Base-by-base conservation (phyloP, 2,329 filamentous ascomycete genomes). In the Colletotrichum sp. region DNA sequence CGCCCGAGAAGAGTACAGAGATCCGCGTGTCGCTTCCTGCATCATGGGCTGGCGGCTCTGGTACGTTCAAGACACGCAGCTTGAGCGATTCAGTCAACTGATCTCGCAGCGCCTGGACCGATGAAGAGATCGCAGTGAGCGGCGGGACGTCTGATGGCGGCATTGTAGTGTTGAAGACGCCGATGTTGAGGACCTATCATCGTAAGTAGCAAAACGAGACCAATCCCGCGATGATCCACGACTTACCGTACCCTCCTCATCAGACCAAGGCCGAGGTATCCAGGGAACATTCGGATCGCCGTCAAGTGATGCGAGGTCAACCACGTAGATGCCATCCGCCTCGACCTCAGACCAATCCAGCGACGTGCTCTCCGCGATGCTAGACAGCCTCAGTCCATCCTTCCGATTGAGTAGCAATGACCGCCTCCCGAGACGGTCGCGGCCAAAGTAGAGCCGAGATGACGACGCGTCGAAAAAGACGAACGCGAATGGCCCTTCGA, bases 1-100 rank as follows among this genome's bases (percentile, higher is more conserved):
- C 97, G 3, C 97, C 97, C 0, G 97, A 99, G 83, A 99, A 99
- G 0, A 99, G 88, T 2, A 99, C 89, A 1, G 95, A 96, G 16
- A 98, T 84, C 71, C 90, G 90, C 21, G 90, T 87, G 77, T 89
- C 86, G 12, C 78, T 80, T 9, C 78, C 65, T 32, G 65, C 66
- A 57, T 75, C 60, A 28, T 73, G 72, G 8, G 81, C 83, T 13
- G 89, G 91, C 2, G 91, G 92, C 62, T 87, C 81, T 0, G 94
- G 94, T 8, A 98, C 91, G 57, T 92, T 88, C 10, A 92, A 84
- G 18, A 96, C 88, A 57, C 95, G 92, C 9, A 93, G 82, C 72
- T 87, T 87, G 8, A 98, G 84, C 6, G 95, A 95, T 68, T 90
- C 87, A 10, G 85, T 84, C 15, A 97, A 87, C 67, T 89, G 88